Percentiles rank a stretch among this genome's conserved stretches.
phyloP scores from a whole-genome alignment of 106 monocot genomes.

The Dendrobium catenatum region DNA sequence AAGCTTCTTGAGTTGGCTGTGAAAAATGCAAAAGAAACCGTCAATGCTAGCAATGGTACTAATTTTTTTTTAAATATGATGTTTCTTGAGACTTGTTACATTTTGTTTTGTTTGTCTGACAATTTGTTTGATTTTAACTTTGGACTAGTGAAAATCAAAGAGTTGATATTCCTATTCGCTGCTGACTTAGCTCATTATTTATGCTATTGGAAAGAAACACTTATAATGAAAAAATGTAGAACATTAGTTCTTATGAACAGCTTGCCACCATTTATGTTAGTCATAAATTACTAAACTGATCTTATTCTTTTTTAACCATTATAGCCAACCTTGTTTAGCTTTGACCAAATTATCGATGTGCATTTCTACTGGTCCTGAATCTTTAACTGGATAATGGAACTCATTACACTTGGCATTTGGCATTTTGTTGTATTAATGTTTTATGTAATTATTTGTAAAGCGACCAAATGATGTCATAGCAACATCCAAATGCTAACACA shows the following conservation, averaged over 20 bases:
- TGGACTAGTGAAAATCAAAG: background rate
- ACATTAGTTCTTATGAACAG: background rate
- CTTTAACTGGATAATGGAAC: no score
- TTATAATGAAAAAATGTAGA: background rate
- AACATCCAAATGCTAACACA: no score
- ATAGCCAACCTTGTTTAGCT: no score
- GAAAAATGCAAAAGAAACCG: conserved; percentile 81
- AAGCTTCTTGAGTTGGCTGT: conserved; percentile 79
- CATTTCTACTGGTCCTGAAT: no score
- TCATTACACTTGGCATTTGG: no score
- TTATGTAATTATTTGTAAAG: no score
- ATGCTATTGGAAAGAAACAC: background rate
- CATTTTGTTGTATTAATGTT: no score
- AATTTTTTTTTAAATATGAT: background rate
- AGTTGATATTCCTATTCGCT: background rate
- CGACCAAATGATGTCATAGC: no score
- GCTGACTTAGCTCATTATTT: background rate
- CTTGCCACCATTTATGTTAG: background rate
- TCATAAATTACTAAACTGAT: background rate
- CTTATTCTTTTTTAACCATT: no score
- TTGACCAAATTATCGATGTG: no score
- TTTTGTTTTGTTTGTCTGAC: background rate
- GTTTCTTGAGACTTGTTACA: background rate
- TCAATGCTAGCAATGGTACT: conserved; percentile 37
- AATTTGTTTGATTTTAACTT: background rate